Evolutionary conservation across 495 filamentous ascomycete species (phyloP).

Genomic region (Neurospora sp.): DNA sequence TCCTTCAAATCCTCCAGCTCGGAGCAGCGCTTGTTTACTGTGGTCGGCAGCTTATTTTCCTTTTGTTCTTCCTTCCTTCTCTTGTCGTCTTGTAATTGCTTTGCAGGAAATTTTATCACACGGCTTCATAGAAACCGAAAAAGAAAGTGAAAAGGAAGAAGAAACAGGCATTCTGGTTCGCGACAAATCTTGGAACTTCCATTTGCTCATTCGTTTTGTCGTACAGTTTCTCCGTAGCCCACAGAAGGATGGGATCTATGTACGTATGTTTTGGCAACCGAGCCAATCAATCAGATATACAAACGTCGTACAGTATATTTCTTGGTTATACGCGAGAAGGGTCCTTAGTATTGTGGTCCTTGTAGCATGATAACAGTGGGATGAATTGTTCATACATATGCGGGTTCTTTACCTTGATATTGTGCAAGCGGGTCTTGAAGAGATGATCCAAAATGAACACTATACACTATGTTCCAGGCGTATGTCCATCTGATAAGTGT

Average conservation of each 20-base stretch:
- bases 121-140: no score
- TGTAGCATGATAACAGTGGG: background rate
- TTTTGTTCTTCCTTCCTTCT: no score
- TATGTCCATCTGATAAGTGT: background rate
- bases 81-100: no score
- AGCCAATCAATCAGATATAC: background rate
- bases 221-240: background rate
- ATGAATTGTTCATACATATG: background rate
- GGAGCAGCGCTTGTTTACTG: no score
- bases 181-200: background rate
- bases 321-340: background rate
- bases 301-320: background rate
- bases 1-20: no score
- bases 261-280: background rate
- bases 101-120: no score
- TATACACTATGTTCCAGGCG: background rate
- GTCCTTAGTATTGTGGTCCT: background rate
- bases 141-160: no score
- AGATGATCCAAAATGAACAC: background rate
- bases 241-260: no score
- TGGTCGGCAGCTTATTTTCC: no score
- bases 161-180: no score
- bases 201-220: background rate
- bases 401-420: background rate
- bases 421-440: background rate